Evolutionary conservation across 257 asterid species (phyloP).

Genomic region (Nicotiana paniculata): DNA sequence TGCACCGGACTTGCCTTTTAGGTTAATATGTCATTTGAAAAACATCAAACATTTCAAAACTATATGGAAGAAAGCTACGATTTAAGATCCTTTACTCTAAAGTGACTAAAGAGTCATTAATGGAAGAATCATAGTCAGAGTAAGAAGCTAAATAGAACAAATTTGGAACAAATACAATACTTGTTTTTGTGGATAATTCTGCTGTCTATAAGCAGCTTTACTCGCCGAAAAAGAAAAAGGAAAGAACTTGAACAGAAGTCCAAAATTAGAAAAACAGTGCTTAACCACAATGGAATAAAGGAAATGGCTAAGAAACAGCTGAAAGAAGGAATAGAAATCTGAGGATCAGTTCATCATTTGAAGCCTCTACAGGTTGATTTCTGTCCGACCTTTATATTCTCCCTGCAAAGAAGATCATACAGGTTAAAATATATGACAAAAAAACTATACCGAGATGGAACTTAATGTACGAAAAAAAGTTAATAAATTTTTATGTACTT

Average conservation of each 20-base stretch:
- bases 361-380: background rate
- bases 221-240: background rate
- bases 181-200: background rate
- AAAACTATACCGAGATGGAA: background rate
- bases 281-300: background rate
- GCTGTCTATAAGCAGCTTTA: background rate
- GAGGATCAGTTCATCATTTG: background rate
- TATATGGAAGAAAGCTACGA: too few species aligned
- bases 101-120: too few species aligned
- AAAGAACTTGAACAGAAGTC: background rate
- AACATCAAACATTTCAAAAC: too few species aligned
- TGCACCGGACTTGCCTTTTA: too few species aligned
- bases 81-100: too few species aligned
- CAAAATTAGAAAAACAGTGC: background rate
- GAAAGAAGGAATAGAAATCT: background rate
- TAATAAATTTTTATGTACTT: background rate
- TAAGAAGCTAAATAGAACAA: too few species aligned
- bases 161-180: too few species aligned
- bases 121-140: too few species aligned
- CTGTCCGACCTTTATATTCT: too few species aligned
- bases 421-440: background rate
- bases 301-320: background rate
- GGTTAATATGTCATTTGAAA: too few species aligned
- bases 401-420: too few species aligned
- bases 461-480: background rate